Conservation (phyloP, 345 rosid species). For the Eucalyptus curtisii region DNA sequence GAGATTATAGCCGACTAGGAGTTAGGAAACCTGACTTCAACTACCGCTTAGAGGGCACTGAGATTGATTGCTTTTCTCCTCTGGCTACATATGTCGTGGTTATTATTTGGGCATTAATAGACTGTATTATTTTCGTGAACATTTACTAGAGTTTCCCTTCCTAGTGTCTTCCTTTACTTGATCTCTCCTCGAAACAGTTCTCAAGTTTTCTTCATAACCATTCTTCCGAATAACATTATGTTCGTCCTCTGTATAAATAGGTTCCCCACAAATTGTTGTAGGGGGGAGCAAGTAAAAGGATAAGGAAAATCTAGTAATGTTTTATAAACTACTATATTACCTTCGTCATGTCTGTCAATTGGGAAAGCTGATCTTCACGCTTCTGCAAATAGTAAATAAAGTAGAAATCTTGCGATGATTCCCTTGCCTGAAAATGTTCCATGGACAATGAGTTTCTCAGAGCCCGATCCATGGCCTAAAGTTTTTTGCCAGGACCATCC, state of each 20-base stretch:
- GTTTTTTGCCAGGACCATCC: not conserved
- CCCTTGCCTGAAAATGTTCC: not conserved
- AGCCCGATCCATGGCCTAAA: not conserved
- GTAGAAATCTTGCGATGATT: not conserved
- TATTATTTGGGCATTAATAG: not conserved
- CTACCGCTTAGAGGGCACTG: not conserved
- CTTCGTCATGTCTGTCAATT: not conserved
- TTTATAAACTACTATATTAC: not conserved
- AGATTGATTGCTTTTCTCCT: not conserved
- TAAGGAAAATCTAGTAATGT: not conserved
- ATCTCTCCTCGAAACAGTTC: not conserved
- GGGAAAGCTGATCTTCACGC: not conserved
- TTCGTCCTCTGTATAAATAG: not conserved
- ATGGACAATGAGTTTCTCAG: not conserved
- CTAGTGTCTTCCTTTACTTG: not conserved
- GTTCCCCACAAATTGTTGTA: not conserved
- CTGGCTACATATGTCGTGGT: not conserved
- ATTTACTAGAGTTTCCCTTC: not conserved
- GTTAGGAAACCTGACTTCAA: not conserved
- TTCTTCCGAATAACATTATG: not conserved
- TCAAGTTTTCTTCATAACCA: not conserved
- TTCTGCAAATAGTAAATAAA: not conserved
- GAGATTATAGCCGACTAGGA: not conserved
- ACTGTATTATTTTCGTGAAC: not conserved
- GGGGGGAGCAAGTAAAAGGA: not conserved